Percentiles rank a stretch among this genome's conserved stretches.
Evolutionary conservation across 2,329 filamentous ascomycete species (phyloP).

Genomic region (Pseudonectria buxi): DNA sequence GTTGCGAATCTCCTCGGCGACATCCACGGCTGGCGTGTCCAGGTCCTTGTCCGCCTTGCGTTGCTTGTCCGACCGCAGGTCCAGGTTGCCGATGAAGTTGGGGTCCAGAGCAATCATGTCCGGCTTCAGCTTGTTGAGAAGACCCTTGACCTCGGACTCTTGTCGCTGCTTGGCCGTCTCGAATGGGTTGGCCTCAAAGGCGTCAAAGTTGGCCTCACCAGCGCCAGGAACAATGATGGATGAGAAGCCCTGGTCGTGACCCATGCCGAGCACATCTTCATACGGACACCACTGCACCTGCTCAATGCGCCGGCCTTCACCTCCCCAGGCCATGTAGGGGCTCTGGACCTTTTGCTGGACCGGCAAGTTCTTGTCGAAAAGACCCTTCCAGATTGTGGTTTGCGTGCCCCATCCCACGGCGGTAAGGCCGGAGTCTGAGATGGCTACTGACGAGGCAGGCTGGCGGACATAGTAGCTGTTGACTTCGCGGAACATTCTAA

Average conservation of each 20-base stretch:
- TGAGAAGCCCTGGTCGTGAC: constrained; percentile 80
- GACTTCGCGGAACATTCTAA: constrained; percentile 88
- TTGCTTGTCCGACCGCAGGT: constrained; percentile 73
- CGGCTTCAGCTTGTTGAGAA: constrained; percentile 91
- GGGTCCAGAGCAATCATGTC: constrained; percentile 97
- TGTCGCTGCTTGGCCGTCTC: constrained; percentile 89
- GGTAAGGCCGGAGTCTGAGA: constrained; percentile 82
- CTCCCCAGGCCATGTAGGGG: constrained; percentile 91
- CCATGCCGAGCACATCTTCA: constrained; percentile 83
- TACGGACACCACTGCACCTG: constrained; percentile 87
- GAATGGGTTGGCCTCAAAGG: constrained; percentile 89
- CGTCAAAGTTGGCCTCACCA: constrained; percentile 96
- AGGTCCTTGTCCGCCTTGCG: constrained; percentile 70
- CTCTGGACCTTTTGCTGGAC: constrained; percentile 75
- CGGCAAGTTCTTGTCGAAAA: constrained; percentile 67
- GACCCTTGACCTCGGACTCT: constrained; percentile 79
- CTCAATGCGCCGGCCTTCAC: constrained; percentile 74
- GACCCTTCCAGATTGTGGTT: constrained; percentile 81
- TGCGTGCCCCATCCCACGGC: constrained; percentile 89
- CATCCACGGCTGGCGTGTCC: constrained; percentile 57
- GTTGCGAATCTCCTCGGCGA: constrained; percentile 62
- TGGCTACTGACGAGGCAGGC: constrained; percentile 75
- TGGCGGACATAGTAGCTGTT: constrained; percentile 80
- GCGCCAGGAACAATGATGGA: constrained; percentile 87
- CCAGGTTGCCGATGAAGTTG: constrained; percentile 82